These are phyloP conservation scores for Pinus taeda DNA, from an alignment of 75 land plant species.

Conservation along the genomic window DNA sequence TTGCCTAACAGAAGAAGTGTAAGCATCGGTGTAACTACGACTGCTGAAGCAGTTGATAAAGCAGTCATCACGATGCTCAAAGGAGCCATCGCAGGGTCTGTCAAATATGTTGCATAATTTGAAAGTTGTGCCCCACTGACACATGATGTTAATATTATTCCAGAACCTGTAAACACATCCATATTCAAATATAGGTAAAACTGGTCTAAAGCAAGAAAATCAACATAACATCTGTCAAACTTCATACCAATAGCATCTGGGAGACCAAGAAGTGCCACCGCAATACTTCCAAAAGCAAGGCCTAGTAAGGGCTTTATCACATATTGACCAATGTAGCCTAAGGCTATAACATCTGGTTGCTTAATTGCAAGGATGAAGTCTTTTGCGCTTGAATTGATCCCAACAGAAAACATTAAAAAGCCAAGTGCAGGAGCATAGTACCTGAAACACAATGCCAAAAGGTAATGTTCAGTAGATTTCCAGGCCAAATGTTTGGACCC, in stretches of 20 bases:
- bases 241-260: slow-evolving; percentile 73
- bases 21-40: slow-evolving; percentile 73
- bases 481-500: too few species aligned
- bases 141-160: slow-evolving; percentile 87
- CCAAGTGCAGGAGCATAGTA: slow-evolving; percentile 97
- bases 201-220: background rate
- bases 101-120: slow-evolving; percentile 93
- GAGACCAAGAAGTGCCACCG: slow-evolving; percentile 60
- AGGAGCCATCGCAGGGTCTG: slow-evolving; percentile 82
- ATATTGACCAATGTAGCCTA: slow-evolving; percentile 87
- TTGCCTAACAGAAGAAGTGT: slow-evolving; percentile 82
- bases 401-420: slow-evolving; percentile 98
- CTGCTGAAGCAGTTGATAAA: slow-evolving; percentile 92
- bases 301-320: slow-evolving; percentile 87
- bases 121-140: slow-evolving; percentile 99
- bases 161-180: slow-evolving; percentile 67
- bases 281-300: slow-evolving; percentile 53
- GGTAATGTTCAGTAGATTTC: too few species aligned
- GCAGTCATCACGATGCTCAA: slow-evolving; percentile 98
- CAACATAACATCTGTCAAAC: background rate
- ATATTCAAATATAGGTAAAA: background rate
- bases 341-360: slow-evolving; percentile 66
- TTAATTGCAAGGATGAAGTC: slow-evolving; percentile 82
- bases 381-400: slow-evolving; percentile 80
- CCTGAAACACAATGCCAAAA: slow-evolving; percentile 35